phyloP scores from a whole-genome alignment of 495 filamentous ascomycete genomes.

The Mycothermus thermophilus region DNA sequence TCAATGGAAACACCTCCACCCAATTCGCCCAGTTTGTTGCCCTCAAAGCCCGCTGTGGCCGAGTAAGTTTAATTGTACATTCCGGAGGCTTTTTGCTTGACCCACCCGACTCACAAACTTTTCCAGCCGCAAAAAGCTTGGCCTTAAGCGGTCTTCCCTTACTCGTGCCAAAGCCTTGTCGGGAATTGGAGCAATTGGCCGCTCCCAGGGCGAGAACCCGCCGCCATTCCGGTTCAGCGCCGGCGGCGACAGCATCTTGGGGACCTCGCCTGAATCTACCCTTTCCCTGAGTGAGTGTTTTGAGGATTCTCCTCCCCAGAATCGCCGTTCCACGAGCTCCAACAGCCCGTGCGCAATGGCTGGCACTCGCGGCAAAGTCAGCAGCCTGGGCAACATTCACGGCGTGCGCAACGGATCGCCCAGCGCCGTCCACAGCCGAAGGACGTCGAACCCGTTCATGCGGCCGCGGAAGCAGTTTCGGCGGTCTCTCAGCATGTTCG shows the following conservation, averaged over 20 bases:
- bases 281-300: constrained; percentile 70
- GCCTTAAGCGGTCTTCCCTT: constrained; percentile 48
- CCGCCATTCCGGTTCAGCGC: constrained; percentile 66
- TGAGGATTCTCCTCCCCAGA: constrained; percentile 60
- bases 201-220: constrained; percentile 41
- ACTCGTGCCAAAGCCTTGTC: constrained; percentile 44
- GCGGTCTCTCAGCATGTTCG: constrained; percentile 93
- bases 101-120: constrained; percentile 11
- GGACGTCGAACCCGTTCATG: constrained; percentile 53
- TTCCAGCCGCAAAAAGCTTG: constrained; percentile 43
- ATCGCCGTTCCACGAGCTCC: constrained; percentile 43
- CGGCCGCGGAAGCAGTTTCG: constrained; percentile 80
- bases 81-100: too few species aligned
- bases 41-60: constrained; percentile 28
- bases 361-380: constrained; percentile 45
- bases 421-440: constrained; percentile 50
- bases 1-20: constrained; percentile 35
- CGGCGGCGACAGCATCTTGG: constrained; percentile 38
- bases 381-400: constrained; percentile 27
- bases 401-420: constrained; percentile 56
- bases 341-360: constrained; percentile 42
- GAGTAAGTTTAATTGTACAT: constrained; percentile 32
- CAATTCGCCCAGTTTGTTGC: constrained; percentile 41
- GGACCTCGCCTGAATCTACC: constrained; percentile 31
- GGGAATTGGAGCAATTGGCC: constrained; percentile 35